These are phyloP conservation scores for Sanghuangporus baumii DNA, from an alignment of 1,284 basidiomycete genomes.

Conservation along the genomic window DNA sequence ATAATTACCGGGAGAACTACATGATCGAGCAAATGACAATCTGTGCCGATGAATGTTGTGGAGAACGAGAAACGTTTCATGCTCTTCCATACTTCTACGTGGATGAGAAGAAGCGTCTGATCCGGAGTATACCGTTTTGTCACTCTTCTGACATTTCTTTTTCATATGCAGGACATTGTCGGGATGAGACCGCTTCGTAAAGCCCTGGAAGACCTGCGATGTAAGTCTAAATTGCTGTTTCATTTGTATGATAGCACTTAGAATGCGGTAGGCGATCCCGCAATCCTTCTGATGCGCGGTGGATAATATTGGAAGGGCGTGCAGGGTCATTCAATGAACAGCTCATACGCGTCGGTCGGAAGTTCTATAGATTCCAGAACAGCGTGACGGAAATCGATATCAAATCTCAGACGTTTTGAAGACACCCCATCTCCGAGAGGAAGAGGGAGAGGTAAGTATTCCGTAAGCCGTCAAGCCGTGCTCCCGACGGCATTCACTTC, in stretches of 20 bases:
- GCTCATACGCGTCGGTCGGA: not conserved
- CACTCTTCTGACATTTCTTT: not conserved
- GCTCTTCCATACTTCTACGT: not conserved
- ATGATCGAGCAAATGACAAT: not conserved
- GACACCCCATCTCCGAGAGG: too few relatives aligned
- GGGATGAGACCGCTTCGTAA: not conserved
- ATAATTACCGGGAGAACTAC: not conserved
- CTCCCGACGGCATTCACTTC: too few relatives aligned
- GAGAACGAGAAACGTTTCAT: not conserved
- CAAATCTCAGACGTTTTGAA: too few relatives aligned
- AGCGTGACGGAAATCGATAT: too few relatives aligned
- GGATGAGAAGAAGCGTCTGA: not conserved
- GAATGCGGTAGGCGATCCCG: not conserved
- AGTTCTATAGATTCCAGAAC: too few relatives aligned
- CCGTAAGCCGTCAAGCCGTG: too few relatives aligned
- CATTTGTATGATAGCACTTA: not conserved
- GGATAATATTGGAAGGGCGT: not conserved
- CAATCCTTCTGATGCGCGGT: not conserved
- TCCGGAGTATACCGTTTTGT: not conserved
- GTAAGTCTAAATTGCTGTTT: not conserved
- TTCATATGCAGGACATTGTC: not conserved
- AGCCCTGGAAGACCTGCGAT: not conserved
- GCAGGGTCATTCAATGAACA: not conserved
- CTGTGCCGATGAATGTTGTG: not conserved
- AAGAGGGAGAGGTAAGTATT: too few relatives aligned